A percentile compares a stretch with the other conserved stretches of the same genome.
Evolutionary conservation across 805 yeast species (phyloP).

Genomic region (Kodamaea kakaduensis): DNA sequence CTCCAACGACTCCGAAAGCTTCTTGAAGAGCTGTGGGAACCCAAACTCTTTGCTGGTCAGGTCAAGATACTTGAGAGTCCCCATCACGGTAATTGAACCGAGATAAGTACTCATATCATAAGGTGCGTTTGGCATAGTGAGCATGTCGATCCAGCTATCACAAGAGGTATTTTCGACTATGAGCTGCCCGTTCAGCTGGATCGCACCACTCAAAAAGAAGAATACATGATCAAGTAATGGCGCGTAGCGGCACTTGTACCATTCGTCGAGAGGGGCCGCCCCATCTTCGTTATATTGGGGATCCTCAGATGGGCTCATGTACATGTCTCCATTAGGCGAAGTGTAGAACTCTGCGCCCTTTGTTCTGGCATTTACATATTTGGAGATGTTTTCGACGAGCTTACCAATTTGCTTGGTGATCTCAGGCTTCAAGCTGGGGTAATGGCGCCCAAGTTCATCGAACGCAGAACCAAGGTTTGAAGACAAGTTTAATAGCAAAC

Average conservation of each 20-base stretch:
- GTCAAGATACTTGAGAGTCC: slow-evolving; percentile 54
- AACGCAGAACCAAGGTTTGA: slow-evolving; percentile 60
- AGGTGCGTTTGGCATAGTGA: slow-evolving; percentile 52
- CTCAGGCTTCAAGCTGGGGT: slow-evolving; percentile 62
- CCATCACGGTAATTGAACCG: slow-evolving; percentile 49
- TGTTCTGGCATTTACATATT: slow-evolving; percentile 23
- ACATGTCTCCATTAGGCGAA: slow-evolving; percentile 18
- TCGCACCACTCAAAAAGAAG: slow-evolving; percentile 47
- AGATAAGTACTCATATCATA: slow-evolving; percentile 58
- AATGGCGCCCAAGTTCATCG: slow-evolving; percentile 82
- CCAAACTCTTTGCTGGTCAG: slow-evolving; percentile 52
- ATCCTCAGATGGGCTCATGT: too few species aligned
- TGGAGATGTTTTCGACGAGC: slow-evolving; percentile 45
- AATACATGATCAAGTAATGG: slow-evolving; percentile 48
- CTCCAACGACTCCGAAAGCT: slow-evolving; percentile 27
- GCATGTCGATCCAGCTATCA: slow-evolving; percentile 44
- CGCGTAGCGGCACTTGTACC: slow-evolving; percentile 51
- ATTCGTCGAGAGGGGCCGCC: slow-evolving; percentile 37
- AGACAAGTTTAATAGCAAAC: slow-evolving; percentile 47
- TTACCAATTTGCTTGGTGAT: slow-evolving; percentile 47
- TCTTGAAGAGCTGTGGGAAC: slow-evolving; percentile 31
- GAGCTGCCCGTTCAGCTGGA: slow-evolving; percentile 38
- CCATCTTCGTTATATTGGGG: slow-evolving; percentile 3
- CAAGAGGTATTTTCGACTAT: slow-evolving; percentile 35
- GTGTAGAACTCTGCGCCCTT: slow-evolving; percentile 43